Conservation (phyloP, 805 yeast genomes). For the Scheffersomyces lignosus region DNA sequence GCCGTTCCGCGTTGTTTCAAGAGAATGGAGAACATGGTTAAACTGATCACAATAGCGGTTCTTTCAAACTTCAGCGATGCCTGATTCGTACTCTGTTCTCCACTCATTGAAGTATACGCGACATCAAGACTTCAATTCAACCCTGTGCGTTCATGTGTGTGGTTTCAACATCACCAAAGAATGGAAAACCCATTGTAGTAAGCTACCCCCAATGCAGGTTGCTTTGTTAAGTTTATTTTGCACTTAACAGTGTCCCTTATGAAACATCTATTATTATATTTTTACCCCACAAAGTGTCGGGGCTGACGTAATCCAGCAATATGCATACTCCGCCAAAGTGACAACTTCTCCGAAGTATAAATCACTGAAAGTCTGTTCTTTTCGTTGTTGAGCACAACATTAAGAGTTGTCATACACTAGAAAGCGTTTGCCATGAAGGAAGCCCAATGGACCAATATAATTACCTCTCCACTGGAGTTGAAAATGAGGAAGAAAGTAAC, state of each 20-base stretch:
- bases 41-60: too few species aligned
- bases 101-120: too few species aligned
- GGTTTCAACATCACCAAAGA: background rate
- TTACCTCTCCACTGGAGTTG: background rate
- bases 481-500: constrained; percentile 39
- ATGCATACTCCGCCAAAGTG: background rate
- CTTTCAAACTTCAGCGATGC: too few species aligned
- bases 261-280: background rate
- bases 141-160: background rate
- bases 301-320: background rate
- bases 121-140: too few species aligned
- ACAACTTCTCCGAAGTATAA: background rate
- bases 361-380: background rate
- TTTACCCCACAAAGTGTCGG: background rate
- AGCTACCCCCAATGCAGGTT: background rate
- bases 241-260: background rate
- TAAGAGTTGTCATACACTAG: background rate
- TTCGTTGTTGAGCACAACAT: background rate
- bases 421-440: background rate
- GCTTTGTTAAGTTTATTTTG: background rate
- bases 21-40: too few species aligned
- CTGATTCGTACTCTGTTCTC: too few species aligned
- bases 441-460: background rate
- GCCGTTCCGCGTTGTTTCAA: background rate
- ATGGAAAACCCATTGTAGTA: background rate